Base-by-base conservation (phyloP, 305 asterid genomes). In the Fraxinus sp. region DNA sequence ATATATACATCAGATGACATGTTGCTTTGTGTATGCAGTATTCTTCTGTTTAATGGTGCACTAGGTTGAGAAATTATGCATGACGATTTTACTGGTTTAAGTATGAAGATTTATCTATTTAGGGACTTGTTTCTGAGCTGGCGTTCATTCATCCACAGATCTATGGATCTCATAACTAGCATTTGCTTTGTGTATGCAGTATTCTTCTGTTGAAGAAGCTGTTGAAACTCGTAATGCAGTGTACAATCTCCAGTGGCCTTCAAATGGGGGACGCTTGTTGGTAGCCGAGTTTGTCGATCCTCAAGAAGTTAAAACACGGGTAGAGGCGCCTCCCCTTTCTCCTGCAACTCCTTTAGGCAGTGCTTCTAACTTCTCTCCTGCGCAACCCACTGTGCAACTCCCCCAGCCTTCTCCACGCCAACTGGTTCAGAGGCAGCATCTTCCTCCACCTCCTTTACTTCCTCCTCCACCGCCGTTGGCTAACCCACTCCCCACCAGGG, bases 221-320 rank as follows among this genome's bases (percentile, higher is more conserved):
- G 84, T 86, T 75, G 95, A 89, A 87, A 95, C 98, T 74, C 93
- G 98, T 24, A 91, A 91, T 84, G 97, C 98, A 74, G 92, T 93
- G 35, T 93, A 93, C 92, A 91, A 93, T 86, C 90, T 93, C 86
- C 97, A 93, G 78, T 95, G 98, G 98, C 98, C 98, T 30, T 49
- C 91, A 14, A 91, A 95, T 57, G 98, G 98, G 20, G 98, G 98
- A 0, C 96, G 93, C 76, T 49, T 84, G 24, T 86, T 95, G 90
- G 87, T 89, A 57, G 97, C 96, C 1, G 97, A 95, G 81, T 95
- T 92, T 87, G 98, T 93, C n/a, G 95, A 95, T 41, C 93, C 95
- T 72, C 90, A 87, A 85, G 98, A 93, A 83, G 98, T 95, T 26
- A 92, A 91, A 89, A 81, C 86, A 5, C 93, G 88, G 1, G 57